These are phyloP conservation scores for Eucalyptus curtisii DNA, from an alignment of 345 rosid species.

Conservation along the genomic window DNA sequence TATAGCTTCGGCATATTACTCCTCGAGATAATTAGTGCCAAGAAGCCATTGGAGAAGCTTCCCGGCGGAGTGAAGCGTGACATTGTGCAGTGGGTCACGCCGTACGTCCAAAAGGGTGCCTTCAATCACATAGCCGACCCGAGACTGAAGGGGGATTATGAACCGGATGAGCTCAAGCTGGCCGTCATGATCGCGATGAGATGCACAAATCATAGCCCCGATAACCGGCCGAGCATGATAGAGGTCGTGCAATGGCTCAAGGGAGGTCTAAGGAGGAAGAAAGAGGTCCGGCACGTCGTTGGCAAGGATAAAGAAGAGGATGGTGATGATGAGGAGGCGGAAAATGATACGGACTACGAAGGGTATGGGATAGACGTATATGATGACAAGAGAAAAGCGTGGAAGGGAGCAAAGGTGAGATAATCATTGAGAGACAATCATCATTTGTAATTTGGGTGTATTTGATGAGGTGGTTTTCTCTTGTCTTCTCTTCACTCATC, in stretches of 20 bases:
- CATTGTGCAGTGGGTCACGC: slow-evolving; percentile 52
- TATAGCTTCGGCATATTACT: slow-evolving; percentile 62
- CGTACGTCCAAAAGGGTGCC: slow-evolving; percentile 36
- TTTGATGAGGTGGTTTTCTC: neutral
- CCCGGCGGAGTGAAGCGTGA: slow-evolving; percentile 39
- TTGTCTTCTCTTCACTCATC: neutral
- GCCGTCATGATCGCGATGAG: slow-evolving; percentile 21
- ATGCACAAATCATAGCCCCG: slow-evolving; percentile 34
- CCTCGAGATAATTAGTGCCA: slow-evolving; percentile 42
- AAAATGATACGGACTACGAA: neutral
- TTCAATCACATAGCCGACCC: slow-evolving; percentile 40
- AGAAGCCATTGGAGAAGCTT: slow-evolving; percentile 47
- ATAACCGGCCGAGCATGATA: slow-evolving; percentile 45
- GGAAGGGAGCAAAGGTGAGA: neutral
- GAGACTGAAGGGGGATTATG: slow-evolving; percentile 28
- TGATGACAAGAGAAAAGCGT: neutral
- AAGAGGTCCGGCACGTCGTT: neutral
- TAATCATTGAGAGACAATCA: neutral
- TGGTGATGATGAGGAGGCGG: neutral
- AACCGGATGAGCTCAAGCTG: slow-evolving; percentile 17
- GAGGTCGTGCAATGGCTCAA: slow-evolving; percentile 46
- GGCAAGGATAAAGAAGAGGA: neutral
- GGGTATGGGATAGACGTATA: neutral
- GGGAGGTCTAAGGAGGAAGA: slow-evolving; percentile 12
- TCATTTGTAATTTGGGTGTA: neutral